These are phyloP conservation scores for Lunularia cruciata DNA, from an alignment of 225 moss, liverwort and hornwort genomes.

Conservation along the genomic window DNA sequence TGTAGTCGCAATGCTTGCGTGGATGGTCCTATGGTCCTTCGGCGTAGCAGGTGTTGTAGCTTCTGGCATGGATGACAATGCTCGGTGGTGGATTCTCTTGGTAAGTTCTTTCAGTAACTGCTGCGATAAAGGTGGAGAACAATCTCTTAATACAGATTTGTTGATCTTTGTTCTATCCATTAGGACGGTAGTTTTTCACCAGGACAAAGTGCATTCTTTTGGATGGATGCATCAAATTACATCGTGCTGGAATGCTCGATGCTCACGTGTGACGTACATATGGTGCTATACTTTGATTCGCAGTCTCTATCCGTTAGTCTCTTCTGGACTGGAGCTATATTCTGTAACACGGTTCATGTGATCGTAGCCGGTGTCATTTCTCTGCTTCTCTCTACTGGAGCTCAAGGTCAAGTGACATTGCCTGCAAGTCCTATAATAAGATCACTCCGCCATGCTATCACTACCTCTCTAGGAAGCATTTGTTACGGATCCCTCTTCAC, in stretches of 20 bases:
- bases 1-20: constrained; percentile 40
- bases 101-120: constrained; percentile 25
- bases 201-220: not conserved
- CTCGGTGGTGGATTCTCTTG: constrained; percentile 51
- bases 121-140: not conserved
- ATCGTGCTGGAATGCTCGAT: not conserved
- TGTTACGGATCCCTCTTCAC: constrained; percentile 60
- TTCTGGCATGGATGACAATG: constrained; percentile 34
- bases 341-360: constrained; percentile 52
- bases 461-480: constrained; percentile 53
- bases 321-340: constrained; percentile 54
- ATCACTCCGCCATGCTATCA: constrained; percentile 51
- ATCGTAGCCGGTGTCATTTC: constrained; percentile 51
- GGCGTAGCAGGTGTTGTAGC: constrained; percentile 57
- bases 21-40: constrained; percentile 52
- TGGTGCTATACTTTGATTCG: not conserved
- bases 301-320: constrained; percentile 53
- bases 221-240: not conserved
- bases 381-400: constrained; percentile 39
- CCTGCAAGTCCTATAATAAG: constrained; percentile 45
- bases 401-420: constrained; percentile 33
- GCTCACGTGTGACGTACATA: no score
- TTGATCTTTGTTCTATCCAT: not conserved
- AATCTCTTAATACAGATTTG: not conserved
- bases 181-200: not conserved